Conservation (phyloP, 2,329 filamentous ascomycete genomes). For the Exutisphaerella laricina region DNA sequence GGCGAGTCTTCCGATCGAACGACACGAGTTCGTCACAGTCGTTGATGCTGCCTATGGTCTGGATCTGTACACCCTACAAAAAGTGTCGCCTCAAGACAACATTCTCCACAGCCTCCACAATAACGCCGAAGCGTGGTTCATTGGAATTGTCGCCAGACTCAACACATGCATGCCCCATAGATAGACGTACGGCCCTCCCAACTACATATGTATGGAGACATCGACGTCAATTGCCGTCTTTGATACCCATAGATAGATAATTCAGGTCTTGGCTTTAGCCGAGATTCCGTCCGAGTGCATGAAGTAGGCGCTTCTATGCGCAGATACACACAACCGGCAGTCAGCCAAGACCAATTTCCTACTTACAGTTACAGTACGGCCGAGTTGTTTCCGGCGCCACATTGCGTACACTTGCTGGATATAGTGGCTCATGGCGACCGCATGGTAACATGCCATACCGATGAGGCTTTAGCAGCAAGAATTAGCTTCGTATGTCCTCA, state of each 20-base stretch:
- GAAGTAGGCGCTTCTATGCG: too few relatives aligned
- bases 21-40: too few relatives aligned
- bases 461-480: too few relatives aligned
- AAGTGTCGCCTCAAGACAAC: slow-evolving; percentile 7
- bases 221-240: neutral
- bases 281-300: neutral
- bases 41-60: too few relatives aligned
- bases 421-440: neutral
- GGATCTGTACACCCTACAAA: neutral
- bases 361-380: neutral
- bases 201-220: slow-evolving; percentile 1
- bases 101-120: slow-evolving; percentile 12
- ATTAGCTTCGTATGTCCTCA: too few relatives aligned
- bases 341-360: too few relatives aligned
- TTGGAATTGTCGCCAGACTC: slow-evolving; percentile 1
- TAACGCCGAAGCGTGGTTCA: slow-evolving; percentile 12
- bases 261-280: neutral
- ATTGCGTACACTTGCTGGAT: neutral
- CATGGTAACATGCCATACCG: neutral
- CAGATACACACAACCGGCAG: neutral
- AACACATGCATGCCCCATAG: slow-evolving; percentile 5
- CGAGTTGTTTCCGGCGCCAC: slow-evolving; percentile 8
- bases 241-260: neutral
- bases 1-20: too few relatives aligned
- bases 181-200: too few relatives aligned